Evolutionary conservation across 1,284 basidiomycete genomes (phyloP), one percentile per base, ranked within the genome.

Genomic region (Naganishia liquefaciens): DNA sequence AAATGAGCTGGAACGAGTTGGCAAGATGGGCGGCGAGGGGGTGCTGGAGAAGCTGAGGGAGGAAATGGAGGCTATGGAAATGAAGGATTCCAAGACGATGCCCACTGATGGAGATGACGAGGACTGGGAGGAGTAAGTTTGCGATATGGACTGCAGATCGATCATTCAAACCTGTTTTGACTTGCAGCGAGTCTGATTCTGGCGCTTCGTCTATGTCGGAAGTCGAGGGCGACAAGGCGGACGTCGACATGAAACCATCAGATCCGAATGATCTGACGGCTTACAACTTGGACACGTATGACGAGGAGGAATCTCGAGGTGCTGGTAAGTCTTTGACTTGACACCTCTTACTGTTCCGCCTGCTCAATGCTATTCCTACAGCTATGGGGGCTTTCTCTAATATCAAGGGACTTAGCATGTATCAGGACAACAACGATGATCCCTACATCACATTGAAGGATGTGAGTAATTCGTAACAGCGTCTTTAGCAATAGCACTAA

Each of bases 361-460:
- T 15, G 15, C 51, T 52, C 13, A 52, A 4, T 7, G 19, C 19
- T 19, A 2, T 33, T n/a, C n/a, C 11, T 27, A 19, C 68, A 91
- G 90, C 84, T 40, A 82, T 85, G 75, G 94, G 94, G 19, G 90
- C 91, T 10, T 98, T 99, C 80, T 92, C 88, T 77, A 96, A 93
- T 75, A 92, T 99, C 79, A 96, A 96, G 76, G 94, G 95, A 5
- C 81, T 99, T 60, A 89, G 89, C 43, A 96, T 90, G 76, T 94
- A 97, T 78, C 87, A 87, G 58, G 87, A 91, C 73, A 93, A 95
- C 75, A 85, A 91, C 64, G 93, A 98, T 51, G 96, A 99, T 79
- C 96, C 96, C 0, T 99, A 95, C 76, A 90, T 99, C 72, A 99
- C 95, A 0, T 80, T 99, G 37, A 93, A 96, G 83, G 91, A 94